These are phyloP conservation scores for Gamarada debralockiae DNA, from an alignment of 495 filamentous ascomycete species.

Conservation along the genomic window DNA sequence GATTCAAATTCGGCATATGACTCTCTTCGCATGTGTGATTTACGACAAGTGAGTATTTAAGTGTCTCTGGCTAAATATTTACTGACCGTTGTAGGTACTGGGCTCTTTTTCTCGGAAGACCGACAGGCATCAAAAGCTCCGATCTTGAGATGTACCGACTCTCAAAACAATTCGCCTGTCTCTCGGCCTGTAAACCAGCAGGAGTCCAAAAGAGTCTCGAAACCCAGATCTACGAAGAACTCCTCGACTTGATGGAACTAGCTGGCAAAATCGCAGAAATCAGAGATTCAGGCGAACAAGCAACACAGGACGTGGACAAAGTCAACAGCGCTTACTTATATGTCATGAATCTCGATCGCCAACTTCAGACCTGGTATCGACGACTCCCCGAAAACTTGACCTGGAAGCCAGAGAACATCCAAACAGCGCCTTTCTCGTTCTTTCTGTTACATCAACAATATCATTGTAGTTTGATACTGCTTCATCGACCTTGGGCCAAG, in stretches of 20 bases:
- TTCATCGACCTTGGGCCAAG: conserved; percentile 45
- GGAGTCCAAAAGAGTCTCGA: conserved; percentile 30
- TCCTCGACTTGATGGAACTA: conserved; percentile 49
- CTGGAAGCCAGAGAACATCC: conserved; percentile 46
- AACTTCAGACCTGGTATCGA: conserved; percentile 48
- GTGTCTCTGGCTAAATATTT: background rate
- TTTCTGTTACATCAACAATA: conserved; percentile 53
- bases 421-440: conserved; percentile 43
- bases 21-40: conserved; percentile 45
- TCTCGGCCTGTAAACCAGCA: conserved; percentile 25
- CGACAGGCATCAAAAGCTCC: conserved; percentile 45
- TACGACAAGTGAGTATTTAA: conserved; percentile 43
- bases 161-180: conserved; percentile 34
- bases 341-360: conserved; percentile 41
- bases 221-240: conserved; percentile 39
- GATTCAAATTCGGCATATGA: conserved; percentile 38
- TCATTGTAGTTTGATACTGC: conserved; percentile 43
- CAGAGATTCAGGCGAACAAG: conserved; percentile 19
- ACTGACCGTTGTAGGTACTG: conserved; percentile 27
- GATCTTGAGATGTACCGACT: conserved; percentile 44
- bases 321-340: conserved; percentile 39
- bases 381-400: conserved; percentile 40
- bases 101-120: conserved; percentile 46
- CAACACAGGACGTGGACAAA: conserved; percentile 31
- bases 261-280: conserved; percentile 44